Evolutionary conservation across 1,139 yeast species (phyloP).

Genomic region (Blastobotrys elegans): DNA sequence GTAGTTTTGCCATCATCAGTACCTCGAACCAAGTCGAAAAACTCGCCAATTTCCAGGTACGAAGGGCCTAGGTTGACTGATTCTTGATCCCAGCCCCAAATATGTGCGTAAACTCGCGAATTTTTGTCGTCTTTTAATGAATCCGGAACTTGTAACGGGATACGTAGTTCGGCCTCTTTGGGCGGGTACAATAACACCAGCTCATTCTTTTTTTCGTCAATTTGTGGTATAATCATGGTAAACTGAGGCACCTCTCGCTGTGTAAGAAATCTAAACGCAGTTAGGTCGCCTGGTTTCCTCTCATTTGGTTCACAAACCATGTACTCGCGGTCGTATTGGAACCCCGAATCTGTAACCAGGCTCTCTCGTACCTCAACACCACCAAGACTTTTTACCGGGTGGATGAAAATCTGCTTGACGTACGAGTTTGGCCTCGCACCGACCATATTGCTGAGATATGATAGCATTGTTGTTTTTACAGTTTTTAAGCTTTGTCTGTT

Average conservation of each 20-base stretch:
- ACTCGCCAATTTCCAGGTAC: conserved; percentile 16
- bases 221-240: conserved; percentile 29
- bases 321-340: conserved; percentile 40
- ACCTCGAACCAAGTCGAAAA: conserved; percentile 13
- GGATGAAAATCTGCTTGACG: conserved; percentile 31
- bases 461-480: not conserved
- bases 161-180: conserved; percentile 14
- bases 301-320: conserved; percentile 34
- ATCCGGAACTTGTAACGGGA: conserved; percentile 28
- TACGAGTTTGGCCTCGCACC: not conserved
- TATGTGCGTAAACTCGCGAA: conserved; percentile 11
- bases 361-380: conserved; percentile 35
- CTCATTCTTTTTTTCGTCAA: conserved; percentile 25
- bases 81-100: conserved; percentile 18
- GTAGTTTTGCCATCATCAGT: conserved; percentile 17
- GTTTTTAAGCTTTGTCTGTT: no score
- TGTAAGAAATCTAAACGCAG: conserved; percentile 32
- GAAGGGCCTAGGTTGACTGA: conserved; percentile 15
- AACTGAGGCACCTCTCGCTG: conserved; percentile 36
- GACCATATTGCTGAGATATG: not conserved
- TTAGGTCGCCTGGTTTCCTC: conserved; percentile 8
- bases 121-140: not conserved
- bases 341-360: conserved; percentile 37
- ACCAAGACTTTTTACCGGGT: conserved; percentile 41
- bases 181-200: conserved; percentile 32